phyloP scores from a whole-genome alignment of 805 yeast species.

The Jamesozyma hellenica region DNA sequence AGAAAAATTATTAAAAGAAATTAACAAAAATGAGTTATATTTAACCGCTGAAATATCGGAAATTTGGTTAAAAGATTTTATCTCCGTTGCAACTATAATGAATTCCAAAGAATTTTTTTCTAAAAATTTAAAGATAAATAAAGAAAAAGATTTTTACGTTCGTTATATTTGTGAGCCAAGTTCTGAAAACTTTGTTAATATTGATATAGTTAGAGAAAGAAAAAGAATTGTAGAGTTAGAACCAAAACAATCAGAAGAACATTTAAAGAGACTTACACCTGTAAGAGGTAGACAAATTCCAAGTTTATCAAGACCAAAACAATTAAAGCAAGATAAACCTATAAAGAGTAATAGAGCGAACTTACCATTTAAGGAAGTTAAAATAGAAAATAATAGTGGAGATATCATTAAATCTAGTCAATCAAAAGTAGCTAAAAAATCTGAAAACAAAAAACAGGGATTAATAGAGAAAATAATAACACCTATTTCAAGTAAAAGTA shows the following conservation, averaged over 20 bases:
- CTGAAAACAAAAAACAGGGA: neutral
- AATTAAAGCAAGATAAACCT: neutral
- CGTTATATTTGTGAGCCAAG: slow-evolving; percentile 30
- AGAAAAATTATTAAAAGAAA: slow-evolving; percentile 16
- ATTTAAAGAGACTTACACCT: slow-evolving; percentile 18
- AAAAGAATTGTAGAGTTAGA: slow-evolving; percentile 15
- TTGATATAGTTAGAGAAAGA: slow-evolving; percentile 16
- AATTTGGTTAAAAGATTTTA: slow-evolving; percentile 35
- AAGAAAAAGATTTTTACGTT: slow-evolving; percentile 24
- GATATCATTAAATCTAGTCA: no score
- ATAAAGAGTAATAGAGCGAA: neutral
- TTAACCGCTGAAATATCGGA: slow-evolving; percentile 42
- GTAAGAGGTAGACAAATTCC: slow-evolving; percentile 2
- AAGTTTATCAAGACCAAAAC: neutral
- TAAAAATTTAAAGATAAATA: slow-evolving; percentile 23
- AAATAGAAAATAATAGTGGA: no score
- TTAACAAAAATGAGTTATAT: slow-evolving; percentile 39
- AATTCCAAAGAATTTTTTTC: slow-evolving; percentile 30
- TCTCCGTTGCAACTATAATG: slow-evolving; percentile 37
- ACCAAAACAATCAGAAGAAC: slow-evolving; percentile 20
- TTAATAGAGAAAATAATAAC: neutral
- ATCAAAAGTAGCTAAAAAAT: no score
- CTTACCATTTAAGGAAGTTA: no score
- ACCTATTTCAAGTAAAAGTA: neutral
- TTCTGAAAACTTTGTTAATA: slow-evolving; percentile 17